These are phyloP conservation scores for Helotiales sp. DNA, from an alignment of 2,329 filamentous ascomycete species.

Conservation along the genomic window DNA sequence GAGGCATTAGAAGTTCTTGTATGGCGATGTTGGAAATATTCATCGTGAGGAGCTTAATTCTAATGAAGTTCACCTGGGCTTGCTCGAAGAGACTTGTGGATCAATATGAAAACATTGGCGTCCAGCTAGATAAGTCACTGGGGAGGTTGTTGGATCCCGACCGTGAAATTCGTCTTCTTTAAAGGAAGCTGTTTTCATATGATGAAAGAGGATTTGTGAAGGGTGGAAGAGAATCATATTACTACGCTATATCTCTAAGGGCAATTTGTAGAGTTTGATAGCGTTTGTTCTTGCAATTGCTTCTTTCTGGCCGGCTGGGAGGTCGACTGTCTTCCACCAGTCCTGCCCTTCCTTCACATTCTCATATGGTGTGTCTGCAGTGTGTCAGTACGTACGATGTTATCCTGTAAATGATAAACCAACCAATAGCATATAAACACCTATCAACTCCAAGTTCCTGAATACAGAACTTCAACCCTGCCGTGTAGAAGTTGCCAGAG, in stretches of 20 bases:
- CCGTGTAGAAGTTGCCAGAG: constrained; percentile 16
- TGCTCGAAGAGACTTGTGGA: no score
- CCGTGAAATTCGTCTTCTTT: no score
- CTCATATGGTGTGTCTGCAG: constrained; percentile 18
- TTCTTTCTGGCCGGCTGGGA: constrained; percentile 15
- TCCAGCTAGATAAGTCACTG: no score
- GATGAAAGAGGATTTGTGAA: no score
- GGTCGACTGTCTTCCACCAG: constrained; percentile 20
- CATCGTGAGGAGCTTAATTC: neutral
- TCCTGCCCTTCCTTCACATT: constrained; percentile 19
- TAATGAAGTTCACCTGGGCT: no score
- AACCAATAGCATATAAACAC: constrained; percentile 20
- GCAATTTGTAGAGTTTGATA: constrained; percentile 18
- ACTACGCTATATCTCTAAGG: constrained; percentile 18
- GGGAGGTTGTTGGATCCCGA: no score
- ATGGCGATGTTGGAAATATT: neutral
- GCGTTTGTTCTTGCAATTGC: constrained; percentile 16
- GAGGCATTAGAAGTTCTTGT: neutral
- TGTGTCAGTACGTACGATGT: neutral
- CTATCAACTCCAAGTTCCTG: constrained; percentile 15
- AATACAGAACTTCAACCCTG: constrained; percentile 18
- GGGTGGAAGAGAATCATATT: no score
- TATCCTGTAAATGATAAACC: neutral
- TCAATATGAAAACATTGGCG: no score
- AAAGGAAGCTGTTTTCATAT: no score